Evolutionary conservation across 805 yeast genomes (phyloP).

Genomic region (Candida vartiovaarae): DNA sequence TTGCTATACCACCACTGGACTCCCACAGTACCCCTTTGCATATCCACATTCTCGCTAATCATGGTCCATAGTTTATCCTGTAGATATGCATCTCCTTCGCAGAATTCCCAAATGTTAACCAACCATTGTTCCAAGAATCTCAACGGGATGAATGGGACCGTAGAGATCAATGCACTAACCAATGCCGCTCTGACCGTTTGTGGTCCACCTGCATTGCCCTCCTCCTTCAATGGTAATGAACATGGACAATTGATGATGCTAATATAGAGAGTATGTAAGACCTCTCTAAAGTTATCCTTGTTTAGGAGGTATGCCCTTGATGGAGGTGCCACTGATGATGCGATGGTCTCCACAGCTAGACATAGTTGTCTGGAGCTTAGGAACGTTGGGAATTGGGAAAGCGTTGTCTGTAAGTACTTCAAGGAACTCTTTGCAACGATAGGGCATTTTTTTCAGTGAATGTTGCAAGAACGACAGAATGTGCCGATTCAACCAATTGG

Average conservation of each 20-base stretch:
- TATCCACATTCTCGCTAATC: constrained; percentile 50
- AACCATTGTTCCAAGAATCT: constrained; percentile 40
- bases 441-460: constrained; percentile 18
- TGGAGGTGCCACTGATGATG: constrained; percentile 36
- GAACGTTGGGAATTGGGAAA: constrained; percentile 48
- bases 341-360: constrained; percentile 50
- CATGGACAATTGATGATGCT: constrained; percentile 35
- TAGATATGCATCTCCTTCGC: constrained; percentile 25
- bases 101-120: constrained; percentile 32
- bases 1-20: constrained; percentile 57
- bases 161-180: constrained; percentile 38
- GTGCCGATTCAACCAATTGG: constrained; percentile 51
- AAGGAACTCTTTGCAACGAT: constrained; percentile 14
- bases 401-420: constrained; percentile 39
- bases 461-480: constrained; percentile 46
- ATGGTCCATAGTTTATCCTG: constrained; percentile 42
- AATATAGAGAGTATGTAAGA: constrained; percentile 36
- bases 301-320: constrained; percentile 26
- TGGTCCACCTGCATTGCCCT: constrained; percentile 14
- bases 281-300: constrained; percentile 24
- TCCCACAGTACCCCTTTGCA: constrained; percentile 48
- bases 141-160: constrained; percentile 46
- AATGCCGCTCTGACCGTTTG: constrained; percentile 40
- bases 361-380: constrained; percentile 49
- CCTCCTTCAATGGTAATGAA: constrained; percentile 17